phyloP scores from a whole-genome alignment of 1,139 yeast species.

The Suhomyces choctaworum region DNA sequence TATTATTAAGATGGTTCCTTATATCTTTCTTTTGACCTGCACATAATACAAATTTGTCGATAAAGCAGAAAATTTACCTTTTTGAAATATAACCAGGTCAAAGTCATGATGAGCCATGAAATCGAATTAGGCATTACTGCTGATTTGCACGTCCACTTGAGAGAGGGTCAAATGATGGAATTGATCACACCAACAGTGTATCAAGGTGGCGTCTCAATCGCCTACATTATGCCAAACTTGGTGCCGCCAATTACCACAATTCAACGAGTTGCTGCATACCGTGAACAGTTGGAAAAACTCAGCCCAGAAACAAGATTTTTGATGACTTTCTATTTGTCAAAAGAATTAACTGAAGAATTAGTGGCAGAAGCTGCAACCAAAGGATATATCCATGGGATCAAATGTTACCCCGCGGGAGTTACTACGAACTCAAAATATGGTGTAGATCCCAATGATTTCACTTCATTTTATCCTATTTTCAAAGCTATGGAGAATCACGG shows the following conservation, averaged over 20 bases:
- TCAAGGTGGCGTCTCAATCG: slow-evolving; percentile 88
- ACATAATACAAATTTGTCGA: no score
- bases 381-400: slow-evolving; percentile 78
- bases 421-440: slow-evolving; percentile 95
- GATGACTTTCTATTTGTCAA: slow-evolving; percentile 84
- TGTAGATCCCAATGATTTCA: slow-evolving; percentile 88
- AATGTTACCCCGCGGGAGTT: slow-evolving; percentile 98
- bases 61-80: no score
- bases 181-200: slow-evolving; percentile 86
- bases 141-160: slow-evolving; percentile 93
- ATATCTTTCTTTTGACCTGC: no score
- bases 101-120: slow-evolving; percentile 20
- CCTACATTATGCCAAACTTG: slow-evolving; percentile 94
- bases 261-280: slow-evolving; percentile 70
- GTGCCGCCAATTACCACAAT: slow-evolving; percentile 91
- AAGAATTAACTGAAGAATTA: slow-evolving; percentile 79
- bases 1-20: no score
- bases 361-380: slow-evolving; percentile 74
- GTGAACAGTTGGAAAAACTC: slow-evolving; percentile 57
- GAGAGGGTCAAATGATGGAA: slow-evolving; percentile 92
- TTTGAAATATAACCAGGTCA: no score
- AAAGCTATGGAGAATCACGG: slow-evolving; percentile 79
- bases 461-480: slow-evolving; percentile 83
- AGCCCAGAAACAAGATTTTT: slow-evolving; percentile 85
- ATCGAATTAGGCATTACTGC: slow-evolving; percentile 81